Conservation (phyloP, 176 grass and related monocot species). For the Lolium perenne region DNA sequence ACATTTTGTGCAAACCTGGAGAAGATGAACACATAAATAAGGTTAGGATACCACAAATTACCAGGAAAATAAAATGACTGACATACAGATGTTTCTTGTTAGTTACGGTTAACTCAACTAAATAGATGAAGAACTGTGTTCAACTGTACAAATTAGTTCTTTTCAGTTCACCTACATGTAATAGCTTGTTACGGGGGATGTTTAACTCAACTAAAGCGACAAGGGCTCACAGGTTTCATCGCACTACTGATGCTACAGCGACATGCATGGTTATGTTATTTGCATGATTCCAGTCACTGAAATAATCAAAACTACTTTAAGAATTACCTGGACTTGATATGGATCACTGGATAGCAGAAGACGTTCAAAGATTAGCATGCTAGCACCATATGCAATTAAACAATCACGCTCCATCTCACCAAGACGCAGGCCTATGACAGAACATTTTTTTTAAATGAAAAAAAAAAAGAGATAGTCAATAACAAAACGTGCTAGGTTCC, state of each 20-base stretch:
- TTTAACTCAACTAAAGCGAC: background rate
- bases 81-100: background rate
- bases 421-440: constrained; percentile 70
- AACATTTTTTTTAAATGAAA: constrained; percentile 6
- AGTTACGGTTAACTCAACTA: background rate
- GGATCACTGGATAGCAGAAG: constrained; percentile 96
- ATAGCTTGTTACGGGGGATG: background rate
- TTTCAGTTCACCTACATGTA: background rate
- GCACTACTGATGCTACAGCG: background rate
- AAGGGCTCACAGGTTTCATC: constrained; percentile 14
- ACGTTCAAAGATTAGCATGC: constrained; percentile 97
- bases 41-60: background rate
- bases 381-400: constrained; percentile 94
- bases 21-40: constrained; percentile 15
- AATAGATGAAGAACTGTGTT: background rate
- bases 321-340: constrained; percentile 92
- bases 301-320: constrained; percentile 24
- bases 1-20: constrained; percentile 92
- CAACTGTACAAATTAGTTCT: background rate
- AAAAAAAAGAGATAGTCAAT: constrained; percentile 11
- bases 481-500: constrained; percentile 2
- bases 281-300: constrained; percentile 7
- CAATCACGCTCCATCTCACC: constrained; percentile 99
- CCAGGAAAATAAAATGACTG: background rate
- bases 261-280: background rate